Conservation (phyloP, 2,329 filamentous ascomycete species). For the Aspergillus uvarum region DNA sequence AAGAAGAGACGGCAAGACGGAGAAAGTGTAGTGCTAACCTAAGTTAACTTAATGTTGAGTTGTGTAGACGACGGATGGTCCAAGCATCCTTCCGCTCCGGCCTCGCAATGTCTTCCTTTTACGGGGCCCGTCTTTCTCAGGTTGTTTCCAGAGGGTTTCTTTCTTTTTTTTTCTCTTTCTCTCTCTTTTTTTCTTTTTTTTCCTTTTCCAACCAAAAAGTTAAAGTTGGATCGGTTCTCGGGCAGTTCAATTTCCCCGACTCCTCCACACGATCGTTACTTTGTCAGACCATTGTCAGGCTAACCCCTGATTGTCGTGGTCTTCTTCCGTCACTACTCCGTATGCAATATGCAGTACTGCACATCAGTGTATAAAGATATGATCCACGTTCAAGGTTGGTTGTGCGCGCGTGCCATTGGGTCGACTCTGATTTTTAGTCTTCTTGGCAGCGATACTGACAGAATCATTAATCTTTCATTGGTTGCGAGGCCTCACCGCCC, state of each 20-base stretch:
- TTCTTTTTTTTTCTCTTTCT: no score
- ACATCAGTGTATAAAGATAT: neutral
- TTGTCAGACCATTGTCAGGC: neutral
- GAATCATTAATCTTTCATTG: no score
- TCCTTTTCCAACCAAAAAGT: no score
- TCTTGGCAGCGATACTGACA: neutral
- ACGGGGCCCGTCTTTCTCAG: neutral
- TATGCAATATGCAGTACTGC: no score
- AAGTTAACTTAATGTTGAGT: neutral
- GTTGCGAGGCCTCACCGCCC: no score
- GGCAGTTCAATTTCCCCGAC: neutral
- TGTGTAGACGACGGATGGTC: neutral
- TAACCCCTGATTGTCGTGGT: neutral
- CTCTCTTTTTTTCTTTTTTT: no score
- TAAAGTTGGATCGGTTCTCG: neutral
- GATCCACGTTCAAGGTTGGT: neutral
- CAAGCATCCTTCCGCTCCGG: neutral
- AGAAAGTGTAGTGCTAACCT: neutral
- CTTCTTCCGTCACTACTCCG: neutral
- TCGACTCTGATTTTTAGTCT: neutral
- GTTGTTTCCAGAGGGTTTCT: no score
- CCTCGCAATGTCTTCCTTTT: neutral
- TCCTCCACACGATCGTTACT: neutral
- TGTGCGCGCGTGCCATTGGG: neutral
- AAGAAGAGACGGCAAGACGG: neutral